Evolutionary conservation across 192 early-diverging fungal species (phyloP), one percentile per base, ranked within the genome.

Genomic region (Glomus cerebriforme): DNA sequence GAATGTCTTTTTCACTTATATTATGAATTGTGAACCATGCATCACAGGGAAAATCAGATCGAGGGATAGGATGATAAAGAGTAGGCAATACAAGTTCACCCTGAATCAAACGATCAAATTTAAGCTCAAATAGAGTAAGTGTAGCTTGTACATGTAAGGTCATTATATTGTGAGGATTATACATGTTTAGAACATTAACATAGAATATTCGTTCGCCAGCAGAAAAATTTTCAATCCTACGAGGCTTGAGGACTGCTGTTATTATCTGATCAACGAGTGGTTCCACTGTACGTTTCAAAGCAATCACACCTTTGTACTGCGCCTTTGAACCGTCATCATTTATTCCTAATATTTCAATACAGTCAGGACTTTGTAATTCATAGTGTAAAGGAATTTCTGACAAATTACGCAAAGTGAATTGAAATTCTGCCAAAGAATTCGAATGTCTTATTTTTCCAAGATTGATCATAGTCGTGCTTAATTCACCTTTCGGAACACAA

Each of bases 11-110:
- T 35, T 92, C 90, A 9, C 91, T 87, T 35, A 87, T 88, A 81
- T 95, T 96, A 22, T 85, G 79, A 59, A 96, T 91, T 19, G 88
- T 86, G 83, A 96, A 96, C 94, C 94, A 96, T 19, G 87, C 88
- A 79, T 96, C 94, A 70, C 92, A 93, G 0, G 91, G 87, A n/a
- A 88, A 79, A 27, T 90, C 87, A 1, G 83, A 81, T 2, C 83
- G 54, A 27, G 85, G 77, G 54, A 90, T 78, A 10, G 95, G 95
- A 81, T 95, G 90, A 29, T 83, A 83, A n/a, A 96, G 75, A 8
- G 88, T 81, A 7, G 95, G 95, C 12, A 96, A 72, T 4, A 93
- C 83, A 63, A 96, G 80, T 59, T 88, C 88, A n/a, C 91, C 92
- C 10, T 87, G 77, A 1, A 77, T 83, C 7, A 95, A 82, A 17